Conservation (phyloP, 2,329 filamentous ascomycete species). For the Rhytidhysteron rufulum region DNA sequence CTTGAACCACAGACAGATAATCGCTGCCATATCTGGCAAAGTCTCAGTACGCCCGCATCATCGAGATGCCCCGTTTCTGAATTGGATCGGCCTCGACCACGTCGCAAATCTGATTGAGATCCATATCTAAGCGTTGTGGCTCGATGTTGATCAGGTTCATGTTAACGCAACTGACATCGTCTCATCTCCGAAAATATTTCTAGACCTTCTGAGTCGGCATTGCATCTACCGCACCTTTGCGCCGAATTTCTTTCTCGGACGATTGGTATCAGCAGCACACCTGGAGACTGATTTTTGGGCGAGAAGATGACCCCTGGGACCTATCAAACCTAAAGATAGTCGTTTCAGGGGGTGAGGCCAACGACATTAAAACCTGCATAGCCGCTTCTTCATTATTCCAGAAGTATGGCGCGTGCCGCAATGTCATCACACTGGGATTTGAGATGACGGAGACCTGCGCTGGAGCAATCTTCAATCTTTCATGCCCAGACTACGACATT, state of each 20-base stretch:
- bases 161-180: conserved; percentile 42
- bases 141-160: conserved; percentile 45
- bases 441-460: conserved; percentile 55
- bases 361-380: conserved; percentile 32
- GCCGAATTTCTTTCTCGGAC: conserved; percentile 40
- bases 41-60: conserved; percentile 3
- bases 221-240: conserved; percentile 44
- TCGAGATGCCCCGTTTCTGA: conserved; percentile 27
- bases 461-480: conserved; percentile 42
- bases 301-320: too few species aligned
- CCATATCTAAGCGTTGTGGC: conserved; percentile 47
- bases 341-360: conserved; percentile 47
- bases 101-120: conserved; percentile 51
- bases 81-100: conserved; percentile 53
- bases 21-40: conserved; percentile 43
- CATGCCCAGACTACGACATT: conserved; percentile 42
- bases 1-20: conserved; percentile 42
- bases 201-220: conserved; percentile 39
- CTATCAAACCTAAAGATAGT: conserved; percentile 28
- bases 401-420: conserved; percentile 25
- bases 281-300: too few species aligned
- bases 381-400: conserved; percentile 25
- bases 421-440: conserved; percentile 41
- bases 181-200: conserved; percentile 36
- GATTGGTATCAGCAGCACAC: conserved; percentile 2